phyloP scores from a whole-genome alignment of 352 stramenopile species.

The Phytophthora boehmeriae region DNA sequence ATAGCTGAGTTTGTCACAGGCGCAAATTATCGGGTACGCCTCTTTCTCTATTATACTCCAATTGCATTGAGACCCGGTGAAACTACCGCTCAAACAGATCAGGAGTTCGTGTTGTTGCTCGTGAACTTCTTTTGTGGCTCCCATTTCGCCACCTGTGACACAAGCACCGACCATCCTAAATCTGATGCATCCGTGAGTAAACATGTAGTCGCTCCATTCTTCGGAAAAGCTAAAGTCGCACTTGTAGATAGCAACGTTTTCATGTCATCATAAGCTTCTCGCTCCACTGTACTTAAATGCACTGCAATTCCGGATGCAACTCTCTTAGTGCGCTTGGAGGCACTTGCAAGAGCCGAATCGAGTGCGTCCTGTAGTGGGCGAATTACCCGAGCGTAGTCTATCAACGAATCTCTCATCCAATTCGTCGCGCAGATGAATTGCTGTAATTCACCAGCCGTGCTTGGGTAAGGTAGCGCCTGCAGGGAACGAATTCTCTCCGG shows the following conservation, averaged over 20 bases:
- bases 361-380: background rate
- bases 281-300: background rate
- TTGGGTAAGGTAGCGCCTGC: background rate
- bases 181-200: too few species aligned
- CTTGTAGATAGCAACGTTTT: background rate
- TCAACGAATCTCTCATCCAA: background rate
- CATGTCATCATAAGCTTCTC: background rate
- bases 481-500: background rate
- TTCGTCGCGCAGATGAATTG: conserved; percentile 4
- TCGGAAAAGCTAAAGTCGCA: background rate
- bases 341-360: background rate
- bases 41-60: conserved; percentile 7
- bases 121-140: background rate
- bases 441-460: background rate
- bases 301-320: background rate
- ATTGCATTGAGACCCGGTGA: conserved; percentile 1
- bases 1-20: background rate
- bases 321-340: background rate
- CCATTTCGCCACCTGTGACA: background rate
- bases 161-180: background rate
- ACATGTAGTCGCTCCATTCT: background rate
- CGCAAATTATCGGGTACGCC: background rate
- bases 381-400: background rate
- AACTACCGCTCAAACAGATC: background rate
- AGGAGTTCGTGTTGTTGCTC: background rate